Evolutionary conservation across 768 basidiomycete species (phyloP).

Genomic region (Amylocystis lapponica): DNA sequence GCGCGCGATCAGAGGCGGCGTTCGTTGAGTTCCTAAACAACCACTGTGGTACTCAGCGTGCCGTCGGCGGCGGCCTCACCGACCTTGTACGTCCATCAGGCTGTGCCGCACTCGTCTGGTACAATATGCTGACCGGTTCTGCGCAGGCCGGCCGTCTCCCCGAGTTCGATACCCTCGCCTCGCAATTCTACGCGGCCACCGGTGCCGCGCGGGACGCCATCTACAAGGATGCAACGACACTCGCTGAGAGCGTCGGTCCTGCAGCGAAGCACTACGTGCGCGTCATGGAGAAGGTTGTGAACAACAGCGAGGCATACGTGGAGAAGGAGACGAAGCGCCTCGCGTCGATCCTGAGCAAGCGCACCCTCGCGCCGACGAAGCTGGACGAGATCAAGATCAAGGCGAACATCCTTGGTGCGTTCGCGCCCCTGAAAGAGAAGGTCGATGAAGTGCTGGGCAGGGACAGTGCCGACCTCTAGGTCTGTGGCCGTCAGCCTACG

Average conservation of each 20-base stretch:
- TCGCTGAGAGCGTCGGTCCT: slow-evolving; percentile 46
- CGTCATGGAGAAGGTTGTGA: slow-evolving; percentile 84
- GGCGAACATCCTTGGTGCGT: slow-evolving; percentile 75
- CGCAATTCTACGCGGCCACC: slow-evolving; percentile 62
- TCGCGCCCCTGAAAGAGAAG: slow-evolving; percentile 32
- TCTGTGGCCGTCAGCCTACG: neutral
- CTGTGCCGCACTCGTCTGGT: neutral
- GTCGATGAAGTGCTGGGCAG: slow-evolving; percentile 18
- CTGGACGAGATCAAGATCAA: slow-evolving; percentile 93
- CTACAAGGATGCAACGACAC: slow-evolving; percentile 53
- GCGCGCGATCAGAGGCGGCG: slow-evolving; percentile 65
- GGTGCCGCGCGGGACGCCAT: slow-evolving; percentile 54
- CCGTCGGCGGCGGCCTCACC: slow-evolving; percentile 75
- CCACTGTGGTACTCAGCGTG: slow-evolving; percentile 81
- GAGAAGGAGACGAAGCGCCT: slow-evolving; percentile 75
- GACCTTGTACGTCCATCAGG: slow-evolving; percentile 52
- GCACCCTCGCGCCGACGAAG: slow-evolving; percentile 69
- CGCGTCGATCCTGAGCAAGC: slow-evolving; percentile 60
- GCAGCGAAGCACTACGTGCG: slow-evolving; percentile 76
- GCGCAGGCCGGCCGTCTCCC: slow-evolving; percentile 73
- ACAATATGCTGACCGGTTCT: neutral
- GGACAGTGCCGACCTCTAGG: slow-evolving; percentile 16
- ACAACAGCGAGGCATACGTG: slow-evolving; percentile 66
- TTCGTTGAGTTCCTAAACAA: slow-evolving; percentile 79
- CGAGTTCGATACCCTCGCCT: slow-evolving; percentile 73